Conservation (phyloP, 148 eudicot species). For the Suaeda aralocaspica region DNA sequence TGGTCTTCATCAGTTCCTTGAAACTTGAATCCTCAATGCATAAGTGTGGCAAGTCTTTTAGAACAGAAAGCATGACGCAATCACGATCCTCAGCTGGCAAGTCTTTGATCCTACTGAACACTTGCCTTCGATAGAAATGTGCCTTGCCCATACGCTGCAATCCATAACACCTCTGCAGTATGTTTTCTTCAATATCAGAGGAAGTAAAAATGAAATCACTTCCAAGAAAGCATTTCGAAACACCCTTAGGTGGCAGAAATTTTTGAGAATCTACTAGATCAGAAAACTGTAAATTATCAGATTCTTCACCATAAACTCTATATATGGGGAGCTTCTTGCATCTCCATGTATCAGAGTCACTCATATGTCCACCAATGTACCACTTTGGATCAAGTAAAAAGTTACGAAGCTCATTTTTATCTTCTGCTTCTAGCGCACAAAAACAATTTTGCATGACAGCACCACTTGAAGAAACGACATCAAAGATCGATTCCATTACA, state of each 20-base stretch:
- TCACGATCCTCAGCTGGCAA: constrained; percentile 71
- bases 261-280: constrained; percentile 62
- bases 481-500: constrained; percentile 64
- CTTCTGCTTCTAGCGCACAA: constrained; percentile 48
- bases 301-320: constrained; percentile 56
- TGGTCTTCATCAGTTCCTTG: constrained; percentile 58
- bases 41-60: constrained; percentile 82
- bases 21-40: constrained; percentile 77
- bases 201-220: constrained; percentile 56
- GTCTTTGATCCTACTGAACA: constrained; percentile 49
- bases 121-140: constrained; percentile 59
- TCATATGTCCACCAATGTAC: constrained; percentile 68
- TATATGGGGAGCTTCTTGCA: constrained; percentile 82
- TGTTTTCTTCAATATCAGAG: constrained; percentile 62
- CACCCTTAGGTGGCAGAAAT: constrained; percentile 65
- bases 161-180: constrained; percentile 62
- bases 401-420: constrained; percentile 79
- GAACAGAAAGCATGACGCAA: constrained; percentile 67
- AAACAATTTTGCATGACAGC: constrained; percentile 41
- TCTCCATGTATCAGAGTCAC: constrained; percentile 48
- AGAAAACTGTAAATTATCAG: constrained; percentile 47
- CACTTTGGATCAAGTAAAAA: constrained; percentile 85
- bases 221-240: constrained; percentile 59
- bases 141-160: constrained; percentile 77
- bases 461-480: constrained; percentile 52